phyloP scores from a whole-genome alignment of 768 basidiomycete genomes.

The Lactifluus echinatus region DNA sequence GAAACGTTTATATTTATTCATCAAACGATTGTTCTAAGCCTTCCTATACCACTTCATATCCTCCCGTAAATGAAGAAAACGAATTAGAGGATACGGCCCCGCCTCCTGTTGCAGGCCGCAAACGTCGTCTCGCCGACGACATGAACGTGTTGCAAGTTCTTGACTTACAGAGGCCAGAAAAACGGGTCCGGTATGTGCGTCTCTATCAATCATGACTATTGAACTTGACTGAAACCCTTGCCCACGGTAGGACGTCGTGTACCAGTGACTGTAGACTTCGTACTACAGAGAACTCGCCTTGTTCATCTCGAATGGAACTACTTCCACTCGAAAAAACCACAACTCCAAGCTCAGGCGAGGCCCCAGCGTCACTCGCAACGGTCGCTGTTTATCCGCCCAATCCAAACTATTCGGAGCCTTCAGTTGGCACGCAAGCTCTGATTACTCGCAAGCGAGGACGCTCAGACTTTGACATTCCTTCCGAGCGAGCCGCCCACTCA shows the following conservation, averaged over 20 bases:
- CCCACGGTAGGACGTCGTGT: background rate
- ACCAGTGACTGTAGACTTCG: background rate
- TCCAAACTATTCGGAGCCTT: background rate
- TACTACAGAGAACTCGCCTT: background rate
- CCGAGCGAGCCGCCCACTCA: background rate
- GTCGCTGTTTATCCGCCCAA: background rate
- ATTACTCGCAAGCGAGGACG: background rate
- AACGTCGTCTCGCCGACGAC: background rate
- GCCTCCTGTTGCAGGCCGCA: constrained; percentile 10
- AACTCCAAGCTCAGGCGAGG: background rate
- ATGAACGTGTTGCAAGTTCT: background rate
- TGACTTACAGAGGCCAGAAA: background rate
- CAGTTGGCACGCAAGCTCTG: background rate
- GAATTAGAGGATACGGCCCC: constrained; percentile 14
- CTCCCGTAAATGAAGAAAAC: background rate
- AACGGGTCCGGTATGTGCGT: constrained; percentile 2
- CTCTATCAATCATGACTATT: background rate
- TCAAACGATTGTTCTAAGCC: background rate
- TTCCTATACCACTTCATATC: background rate
- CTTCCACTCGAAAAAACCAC: background rate
- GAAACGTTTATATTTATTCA: background rate
- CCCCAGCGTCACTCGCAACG: background rate
- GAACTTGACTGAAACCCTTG: background rate
- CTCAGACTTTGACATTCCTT: background rate
- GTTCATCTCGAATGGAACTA: background rate